A percentile compares a stretch with the other conserved stretches of the same genome.
phyloP scores from a whole-genome alignment of 495 filamentous ascomycete species.

The Neurospora sp. region DNA sequence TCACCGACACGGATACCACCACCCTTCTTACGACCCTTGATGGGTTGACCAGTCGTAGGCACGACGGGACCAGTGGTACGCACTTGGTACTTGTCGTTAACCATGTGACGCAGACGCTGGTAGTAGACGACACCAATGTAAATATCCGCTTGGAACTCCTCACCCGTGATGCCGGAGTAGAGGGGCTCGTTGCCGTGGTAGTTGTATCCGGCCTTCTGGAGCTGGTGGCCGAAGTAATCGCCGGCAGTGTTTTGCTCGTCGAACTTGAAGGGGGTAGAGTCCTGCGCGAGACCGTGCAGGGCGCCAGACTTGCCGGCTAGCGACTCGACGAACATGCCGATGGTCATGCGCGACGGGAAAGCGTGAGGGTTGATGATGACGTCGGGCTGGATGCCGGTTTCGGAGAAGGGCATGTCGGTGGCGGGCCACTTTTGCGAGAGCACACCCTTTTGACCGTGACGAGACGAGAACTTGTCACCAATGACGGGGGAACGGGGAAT shows the following conservation, averaged over 20 bases:
- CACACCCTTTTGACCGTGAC: conserved; percentile 97
- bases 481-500: conserved; percentile 86
- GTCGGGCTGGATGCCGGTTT: conserved; percentile 93
- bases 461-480: conserved; percentile 96
- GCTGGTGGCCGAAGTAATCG: conserved; percentile 93
- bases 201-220: conserved; percentile 90
- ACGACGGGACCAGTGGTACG: conserved; percentile 89
- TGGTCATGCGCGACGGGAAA: conserved; percentile 99
- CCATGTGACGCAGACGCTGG: conserved; percentile 96
- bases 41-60: conserved; percentile 82
- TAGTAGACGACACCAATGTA: conserved; percentile 97
- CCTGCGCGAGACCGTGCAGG: conserved; percentile 87
- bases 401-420: conserved; percentile 93
- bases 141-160: conserved; percentile 89
- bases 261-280: conserved; percentile 90
- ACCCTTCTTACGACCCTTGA: conserved; percentile 90
- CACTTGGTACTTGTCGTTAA: conserved; percentile 99
- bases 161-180: conserved; percentile 91
- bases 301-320: conserved; percentile 91
- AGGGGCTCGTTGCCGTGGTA: conserved; percentile 98
- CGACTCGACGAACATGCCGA: conserved; percentile 98
- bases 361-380: conserved; percentile 99
- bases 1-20: conserved; percentile 98
- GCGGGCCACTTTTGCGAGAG: conserved; percentile 94
- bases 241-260: conserved; percentile 84